Percentiles rank a stretch among this genome's conserved stretches.
Evolutionary conservation across 2,329 filamentous ascomycete genomes (phyloP).

Genomic region (Piedraia hortae): DNA sequence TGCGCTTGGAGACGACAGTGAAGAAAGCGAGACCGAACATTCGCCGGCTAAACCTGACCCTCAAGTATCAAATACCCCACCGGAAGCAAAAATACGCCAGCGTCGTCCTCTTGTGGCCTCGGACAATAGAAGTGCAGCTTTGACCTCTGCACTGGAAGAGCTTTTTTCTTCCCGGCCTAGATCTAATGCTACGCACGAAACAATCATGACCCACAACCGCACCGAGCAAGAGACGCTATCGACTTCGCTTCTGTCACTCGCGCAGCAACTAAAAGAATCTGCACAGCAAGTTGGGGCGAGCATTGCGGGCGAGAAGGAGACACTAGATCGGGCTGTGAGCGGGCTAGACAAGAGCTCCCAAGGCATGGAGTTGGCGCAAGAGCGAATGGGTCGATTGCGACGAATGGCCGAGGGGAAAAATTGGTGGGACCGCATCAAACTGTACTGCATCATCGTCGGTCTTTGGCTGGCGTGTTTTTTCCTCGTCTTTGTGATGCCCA

Average conservation of each 20-base stretch:
- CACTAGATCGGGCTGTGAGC: constrained; percentile 40
- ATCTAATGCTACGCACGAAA: constrained; percentile 23
- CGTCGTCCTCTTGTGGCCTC: constrained; percentile 5
- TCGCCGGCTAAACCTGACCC: constrained; percentile 4
- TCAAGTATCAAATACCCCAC: constrained; percentile 1
- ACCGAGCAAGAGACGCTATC: constrained; percentile 63
- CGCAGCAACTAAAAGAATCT: constrained; percentile 46
- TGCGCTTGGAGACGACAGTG: constrained; percentile 15
- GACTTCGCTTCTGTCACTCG: constrained; percentile 54
- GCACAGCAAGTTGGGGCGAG: constrained; percentile 43
- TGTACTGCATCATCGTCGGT: constrained; percentile 63
- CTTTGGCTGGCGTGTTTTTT: constrained; percentile 53
- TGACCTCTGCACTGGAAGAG: constrained; percentile 11
- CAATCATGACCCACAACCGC: constrained; percentile 48
- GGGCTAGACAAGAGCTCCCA: constrained; percentile 48
- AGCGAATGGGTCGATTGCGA: constrained; percentile 48
- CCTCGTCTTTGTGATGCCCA: constrained; percentile 65
- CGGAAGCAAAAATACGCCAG: constrained; percentile 5
- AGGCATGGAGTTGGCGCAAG: constrained; percentile 49
- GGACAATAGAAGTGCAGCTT: constrained; percentile 7
- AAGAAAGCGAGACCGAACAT: constrained; percentile 15
- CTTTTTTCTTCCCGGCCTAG: constrained; percentile 12
- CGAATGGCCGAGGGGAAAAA: constrained; percentile 70
- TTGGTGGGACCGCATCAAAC: constrained; percentile 49
- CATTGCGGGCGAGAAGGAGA: constrained; percentile 41